A percentile compares a stretch with the other conserved stretches of the same genome.
Evolutionary conservation across 2,329 filamentous ascomycete genomes (phyloP).

Genomic region (Pseudogymnoascus sp.): DNA sequence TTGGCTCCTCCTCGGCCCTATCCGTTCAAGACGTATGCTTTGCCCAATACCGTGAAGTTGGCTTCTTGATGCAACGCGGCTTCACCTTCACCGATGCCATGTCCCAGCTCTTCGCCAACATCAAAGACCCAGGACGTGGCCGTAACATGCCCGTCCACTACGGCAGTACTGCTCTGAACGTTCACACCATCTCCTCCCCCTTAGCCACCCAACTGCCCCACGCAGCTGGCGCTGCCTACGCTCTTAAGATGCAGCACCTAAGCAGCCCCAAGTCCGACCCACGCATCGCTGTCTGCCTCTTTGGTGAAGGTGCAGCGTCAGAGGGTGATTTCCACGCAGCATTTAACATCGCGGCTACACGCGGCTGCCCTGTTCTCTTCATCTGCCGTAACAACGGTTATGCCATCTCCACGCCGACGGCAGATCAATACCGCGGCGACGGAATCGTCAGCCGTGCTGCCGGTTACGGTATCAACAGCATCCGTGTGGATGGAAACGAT

Average conservation of each 20-base stretch:
- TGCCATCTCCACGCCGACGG: slow-evolving; percentile 79
- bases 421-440: slow-evolving; percentile 86
- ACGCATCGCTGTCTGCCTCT: slow-evolving; percentile 73
- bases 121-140: slow-evolving; percentile 67
- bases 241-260: slow-evolving; percentile 70
- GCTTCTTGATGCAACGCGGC: slow-evolving; percentile 82
- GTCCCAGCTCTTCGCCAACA: slow-evolving; percentile 88
- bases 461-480: slow-evolving; percentile 90
- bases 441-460: slow-evolving; percentile 81
- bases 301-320: slow-evolving; percentile 82
- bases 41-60: slow-evolving; percentile 89
- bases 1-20: slow-evolving; percentile 79
- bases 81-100: slow-evolving; percentile 87
- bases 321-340: slow-evolving; percentile 91
- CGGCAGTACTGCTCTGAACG: slow-evolving; percentile 72
- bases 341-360: slow-evolving; percentile 81
- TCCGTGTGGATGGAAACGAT: slow-evolving; percentile 90
- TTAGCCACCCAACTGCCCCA: slow-evolving; percentile 86
- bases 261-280: slow-evolving; percentile 60
- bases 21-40: slow-evolving; percentile 84
- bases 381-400: slow-evolving; percentile 91
- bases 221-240: slow-evolving; percentile 79
- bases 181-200: slow-evolving; percentile 83
- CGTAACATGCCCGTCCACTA: slow-evolving; percentile 99
- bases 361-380: slow-evolving; percentile 80